Conservation (phyloP, 1,284 basidiomycete genomes). For the Marasmius oreades region DNA sequence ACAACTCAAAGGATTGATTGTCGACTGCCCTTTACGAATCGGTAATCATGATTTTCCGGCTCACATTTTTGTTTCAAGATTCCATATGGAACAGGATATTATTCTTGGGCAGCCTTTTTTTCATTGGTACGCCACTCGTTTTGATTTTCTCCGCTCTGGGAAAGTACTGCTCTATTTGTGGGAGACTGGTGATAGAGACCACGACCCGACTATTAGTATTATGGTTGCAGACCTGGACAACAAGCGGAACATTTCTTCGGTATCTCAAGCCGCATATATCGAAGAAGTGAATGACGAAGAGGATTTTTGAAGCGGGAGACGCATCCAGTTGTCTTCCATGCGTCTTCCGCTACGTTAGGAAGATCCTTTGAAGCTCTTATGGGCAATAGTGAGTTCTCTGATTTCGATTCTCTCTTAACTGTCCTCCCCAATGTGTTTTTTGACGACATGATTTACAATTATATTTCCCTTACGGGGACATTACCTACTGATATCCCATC, state of each 20-base stretch:
- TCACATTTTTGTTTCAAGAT: background rate
- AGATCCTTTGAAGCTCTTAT: constrained; percentile 16
- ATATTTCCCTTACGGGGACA: background rate
- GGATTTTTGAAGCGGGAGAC: constrained; percentile 17
- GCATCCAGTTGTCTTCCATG: constrained; percentile 10
- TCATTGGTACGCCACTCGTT: constrained; percentile 21
- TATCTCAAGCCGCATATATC: background rate
- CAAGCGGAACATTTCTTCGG: constrained; percentile 2
- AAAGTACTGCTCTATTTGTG: constrained; percentile 17
- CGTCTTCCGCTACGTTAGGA: constrained; percentile 15
- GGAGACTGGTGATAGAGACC: constrained; percentile 12
- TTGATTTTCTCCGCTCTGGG: constrained; percentile 18
- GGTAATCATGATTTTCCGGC: background rate
- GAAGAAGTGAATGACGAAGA: constrained; percentile 13
- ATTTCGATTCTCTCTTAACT: constrained; percentile 13
- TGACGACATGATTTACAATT: constrained; percentile 14
- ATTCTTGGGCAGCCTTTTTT: constrained; percentile 29
- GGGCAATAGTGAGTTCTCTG: constrained; percentile 15
- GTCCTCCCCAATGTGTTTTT: constrained; percentile 14
- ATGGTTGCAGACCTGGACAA: constrained; percentile 11
- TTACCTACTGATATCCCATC: background rate
- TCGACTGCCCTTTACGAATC: constrained; percentile 11
- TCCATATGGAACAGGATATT: constrained; percentile 10
- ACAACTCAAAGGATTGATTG: constrained; percentile 18
- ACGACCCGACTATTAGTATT: background rate